phyloP scores from a whole-genome alignment of 2,329 filamentous ascomycete genomes.

The Hirsutella minnesotensis region DNA sequence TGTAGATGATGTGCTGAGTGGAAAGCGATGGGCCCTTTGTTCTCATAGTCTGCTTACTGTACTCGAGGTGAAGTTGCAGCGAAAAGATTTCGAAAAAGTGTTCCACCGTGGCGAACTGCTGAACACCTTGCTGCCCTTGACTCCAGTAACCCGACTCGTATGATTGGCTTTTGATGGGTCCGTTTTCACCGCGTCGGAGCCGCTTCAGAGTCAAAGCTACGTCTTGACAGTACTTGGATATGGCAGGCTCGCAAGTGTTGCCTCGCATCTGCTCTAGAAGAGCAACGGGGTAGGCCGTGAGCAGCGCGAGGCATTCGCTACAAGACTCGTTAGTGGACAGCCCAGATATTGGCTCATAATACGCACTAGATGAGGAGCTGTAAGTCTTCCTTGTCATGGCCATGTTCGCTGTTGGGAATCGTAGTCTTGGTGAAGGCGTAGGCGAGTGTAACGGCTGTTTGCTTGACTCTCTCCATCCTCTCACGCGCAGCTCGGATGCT shows the following conservation, averaged over 20 bases:
- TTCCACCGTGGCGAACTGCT: constrained; percentile 5
- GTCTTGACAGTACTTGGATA: constrained; percentile 12
- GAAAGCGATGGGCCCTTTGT: constrained; percentile 6
- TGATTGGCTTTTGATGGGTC: neutral
- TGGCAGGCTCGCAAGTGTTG: constrained; percentile 13
- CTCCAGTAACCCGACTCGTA: neutral
- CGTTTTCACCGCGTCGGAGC: constrained; percentile 6
- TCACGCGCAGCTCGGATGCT: constrained; percentile 11
- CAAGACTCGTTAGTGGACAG: constrained; percentile 2
- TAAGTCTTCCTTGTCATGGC: constrained; percentile 4
- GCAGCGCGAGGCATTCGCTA: constrained; percentile 16
- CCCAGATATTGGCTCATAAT: neutral
- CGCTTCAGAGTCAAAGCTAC: constrained; percentile 7
- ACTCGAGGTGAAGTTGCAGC: constrained; percentile 13
- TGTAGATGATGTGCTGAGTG: constrained; percentile 13
- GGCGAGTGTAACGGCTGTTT: constrained; percentile 8
- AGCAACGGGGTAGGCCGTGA: constrained; percentile 14
- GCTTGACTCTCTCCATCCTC: constrained; percentile 10
- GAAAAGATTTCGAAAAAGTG: constrained; percentile 16
- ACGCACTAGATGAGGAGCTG: constrained; percentile 13
- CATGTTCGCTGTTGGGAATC: neutral
- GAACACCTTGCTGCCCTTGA: neutral
- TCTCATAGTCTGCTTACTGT: constrained; percentile 3
- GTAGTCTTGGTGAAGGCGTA: constrained; percentile 12
- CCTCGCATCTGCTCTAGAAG: constrained; percentile 11